phyloP scores from a whole-genome alignment of 2,329 filamentous ascomycete species.

The Zasmidium citrigriseum region DNA sequence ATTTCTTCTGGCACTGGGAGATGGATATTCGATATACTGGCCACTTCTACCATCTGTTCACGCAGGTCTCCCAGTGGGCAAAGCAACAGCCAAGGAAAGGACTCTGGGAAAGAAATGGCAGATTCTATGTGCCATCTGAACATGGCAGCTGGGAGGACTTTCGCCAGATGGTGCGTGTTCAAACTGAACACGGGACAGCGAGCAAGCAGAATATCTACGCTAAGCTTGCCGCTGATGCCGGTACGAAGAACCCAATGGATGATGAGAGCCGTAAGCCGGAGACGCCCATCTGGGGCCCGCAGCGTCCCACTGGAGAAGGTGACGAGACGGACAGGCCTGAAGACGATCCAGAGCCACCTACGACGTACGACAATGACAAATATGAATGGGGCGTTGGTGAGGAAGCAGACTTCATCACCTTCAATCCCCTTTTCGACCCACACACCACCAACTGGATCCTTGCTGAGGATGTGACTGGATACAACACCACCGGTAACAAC shows the following conservation, averaged over 20 bases:
- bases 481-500: conserved; percentile 52
- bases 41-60: conserved; percentile 80
- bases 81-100: conserved; percentile 67
- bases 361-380: conserved; percentile 56
- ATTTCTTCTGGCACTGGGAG: conserved; percentile 94
- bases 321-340: conserved; percentile 53
- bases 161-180: conserved; percentile 62
- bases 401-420: conserved; percentile 73
- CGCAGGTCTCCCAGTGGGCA: conserved; percentile 67
- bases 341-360: conserved; percentile 56
- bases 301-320: conserved; percentile 42
- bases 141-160: conserved; percentile 76
- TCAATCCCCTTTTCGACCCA: conserved; percentile 75
- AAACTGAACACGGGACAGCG: conserved; percentile 57
- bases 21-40: conserved; percentile 91
- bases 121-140: conserved; percentile 72
- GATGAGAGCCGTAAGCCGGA: conserved; percentile 43
- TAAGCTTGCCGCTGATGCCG: conserved; percentile 33
- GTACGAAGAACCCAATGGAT: conserved; percentile 43
- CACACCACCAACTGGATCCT: conserved; percentile 73
- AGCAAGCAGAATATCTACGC: conserved; percentile 47
- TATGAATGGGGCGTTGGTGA: conserved; percentile 69
- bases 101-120: conserved; percentile 75
- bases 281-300: conserved; percentile 52
- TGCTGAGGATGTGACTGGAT: conserved; percentile 69